Percentiles rank a stretch among this genome's conserved stretches.
Conservation (phyloP, 805 yeast genomes). For the Myxozyma monticola region DNA sequence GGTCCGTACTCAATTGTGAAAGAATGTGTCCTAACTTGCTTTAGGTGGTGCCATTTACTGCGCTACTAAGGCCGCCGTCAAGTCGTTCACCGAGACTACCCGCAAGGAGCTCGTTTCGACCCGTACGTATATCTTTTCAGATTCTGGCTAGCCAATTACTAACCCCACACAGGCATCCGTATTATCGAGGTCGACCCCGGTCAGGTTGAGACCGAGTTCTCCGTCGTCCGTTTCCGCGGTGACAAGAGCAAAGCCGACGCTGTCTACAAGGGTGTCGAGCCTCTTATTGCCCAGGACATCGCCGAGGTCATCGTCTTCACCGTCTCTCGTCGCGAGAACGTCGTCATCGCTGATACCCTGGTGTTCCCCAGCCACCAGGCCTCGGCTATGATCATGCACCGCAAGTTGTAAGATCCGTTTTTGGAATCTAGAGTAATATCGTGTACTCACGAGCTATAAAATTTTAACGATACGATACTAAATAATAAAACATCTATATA, state of each 20-base stretch:
- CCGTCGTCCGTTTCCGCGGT: constrained; percentile 51
- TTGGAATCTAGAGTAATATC: background rate
- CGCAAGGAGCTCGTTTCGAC: constrained; percentile 76
- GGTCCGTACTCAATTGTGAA: no score
- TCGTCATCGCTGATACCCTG: constrained; percentile 76
- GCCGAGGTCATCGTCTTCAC: constrained; percentile 73
- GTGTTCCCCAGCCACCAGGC: constrained; percentile 79
- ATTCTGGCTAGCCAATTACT: no score
- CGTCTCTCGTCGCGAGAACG: constrained; percentile 64
- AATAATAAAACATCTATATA: background rate
- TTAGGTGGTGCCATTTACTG: constrained; percentile 73
- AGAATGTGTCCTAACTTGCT: no score
- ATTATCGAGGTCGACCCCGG: constrained; percentile 78
- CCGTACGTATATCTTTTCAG: no score
- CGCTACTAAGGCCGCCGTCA: constrained; percentile 63
- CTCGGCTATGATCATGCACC: constrained; percentile 30
- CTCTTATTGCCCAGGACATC: constrained; percentile 70
- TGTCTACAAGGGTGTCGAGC: constrained; percentile 67
- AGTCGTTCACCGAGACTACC: constrained; percentile 57
- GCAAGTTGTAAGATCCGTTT: constrained; percentile 15
- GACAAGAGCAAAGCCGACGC: constrained; percentile 59
- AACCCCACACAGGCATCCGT: no score
- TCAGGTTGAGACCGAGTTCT: constrained; percentile 76
- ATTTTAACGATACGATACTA: background rate
- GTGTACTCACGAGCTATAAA: no score